Evolutionary conservation across 306 rosid species (phyloP).

Genomic region (Mimosa bimucronata): DNA sequence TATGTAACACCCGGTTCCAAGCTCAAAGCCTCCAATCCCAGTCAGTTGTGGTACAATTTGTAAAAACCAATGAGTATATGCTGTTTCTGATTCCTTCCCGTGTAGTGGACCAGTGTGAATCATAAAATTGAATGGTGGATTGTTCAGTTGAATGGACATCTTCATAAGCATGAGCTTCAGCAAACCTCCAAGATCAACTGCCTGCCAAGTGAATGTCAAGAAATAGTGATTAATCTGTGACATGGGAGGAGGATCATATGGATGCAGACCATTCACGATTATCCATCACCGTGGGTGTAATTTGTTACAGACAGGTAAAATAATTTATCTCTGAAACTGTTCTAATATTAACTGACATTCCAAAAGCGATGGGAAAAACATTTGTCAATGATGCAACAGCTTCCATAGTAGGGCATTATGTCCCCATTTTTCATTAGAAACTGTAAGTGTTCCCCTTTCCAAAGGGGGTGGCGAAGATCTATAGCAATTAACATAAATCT

Average conservation of each 20-base stretch:
- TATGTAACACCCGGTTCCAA: conserved; percentile 81
- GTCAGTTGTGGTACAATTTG: conserved; percentile 81
- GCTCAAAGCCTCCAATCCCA: conserved; percentile 72
- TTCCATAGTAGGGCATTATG: conserved; percentile 6
- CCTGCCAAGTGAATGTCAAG: conserved; percentile 50
- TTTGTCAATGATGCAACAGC: conserved; percentile 10
- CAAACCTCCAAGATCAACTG: conserved; percentile 78
- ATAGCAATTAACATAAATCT: not conserved
- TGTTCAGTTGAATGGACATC: conserved; percentile 74
- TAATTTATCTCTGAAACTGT: not conserved
- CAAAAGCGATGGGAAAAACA: not conserved
- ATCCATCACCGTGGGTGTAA: not conserved
- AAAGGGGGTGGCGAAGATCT: not conserved
- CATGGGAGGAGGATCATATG: not conserved
- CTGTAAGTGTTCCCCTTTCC: conserved; percentile 17
- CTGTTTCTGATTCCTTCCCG: conserved; percentile 46
- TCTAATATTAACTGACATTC: not conserved
- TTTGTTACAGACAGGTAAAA: not conserved
- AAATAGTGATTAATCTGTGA: conserved; percentile 9
- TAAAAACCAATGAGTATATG: conserved; percentile 75
- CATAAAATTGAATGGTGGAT: conserved; percentile 84
- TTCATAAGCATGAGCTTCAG: conserved; percentile 70
- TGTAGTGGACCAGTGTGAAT: conserved; percentile 68
- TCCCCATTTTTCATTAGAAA: conserved; percentile 3
- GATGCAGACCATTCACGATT: conserved; percentile 15